Evolutionary conservation across 129 eudicot species (phyloP).

Genomic region (Chrysanthemum makinoi): DNA sequence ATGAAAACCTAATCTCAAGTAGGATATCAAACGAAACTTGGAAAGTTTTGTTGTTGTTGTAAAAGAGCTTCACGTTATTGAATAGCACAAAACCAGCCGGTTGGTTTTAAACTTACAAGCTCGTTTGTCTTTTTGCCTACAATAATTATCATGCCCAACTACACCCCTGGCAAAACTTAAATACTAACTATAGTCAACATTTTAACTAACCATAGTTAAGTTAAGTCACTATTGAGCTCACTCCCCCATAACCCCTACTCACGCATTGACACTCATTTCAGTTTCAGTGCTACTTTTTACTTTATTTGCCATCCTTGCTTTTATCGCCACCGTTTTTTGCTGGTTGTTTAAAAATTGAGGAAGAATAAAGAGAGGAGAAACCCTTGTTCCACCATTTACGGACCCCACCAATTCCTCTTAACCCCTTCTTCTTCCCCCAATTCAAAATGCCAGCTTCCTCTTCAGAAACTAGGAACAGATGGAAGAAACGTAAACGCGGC

Average conservation of each 20-base stretch:
- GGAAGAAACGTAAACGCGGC: slow-evolving; percentile 78
- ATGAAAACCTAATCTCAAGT: too few relatives aligned
- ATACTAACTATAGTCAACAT: slow-evolving; percentile 21
- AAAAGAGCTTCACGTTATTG: slow-evolving; percentile 8
- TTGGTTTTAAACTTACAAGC: slow-evolving; percentile 14
- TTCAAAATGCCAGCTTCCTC: slow-evolving; percentile 92
- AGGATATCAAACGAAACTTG: too few relatives aligned
- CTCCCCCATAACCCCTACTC: slow-evolving; percentile 1
- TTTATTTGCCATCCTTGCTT: background rate
- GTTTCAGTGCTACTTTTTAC: slow-evolving; percentile 15
- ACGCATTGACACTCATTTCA: slow-evolving; percentile 8
- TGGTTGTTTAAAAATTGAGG: slow-evolving; percentile 21
- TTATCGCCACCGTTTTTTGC: too few relatives aligned
- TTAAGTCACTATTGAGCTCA: slow-evolving; percentile 27
- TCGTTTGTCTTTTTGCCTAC: slow-evolving; percentile 33
- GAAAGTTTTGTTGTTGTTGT: background rate
- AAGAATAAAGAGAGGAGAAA: slow-evolving; percentile 24
- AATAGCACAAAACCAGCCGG: slow-evolving; percentile 17
- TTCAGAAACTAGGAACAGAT: slow-evolving; percentile 69
- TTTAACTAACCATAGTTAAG: slow-evolving; percentile 27
- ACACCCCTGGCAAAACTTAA: slow-evolving; percentile 3
- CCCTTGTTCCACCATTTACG: slow-evolving; percentile 39
- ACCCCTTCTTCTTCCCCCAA: slow-evolving; percentile 44
- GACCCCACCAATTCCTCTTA: slow-evolving; percentile 49
- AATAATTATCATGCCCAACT: background rate